Evolutionary conservation across 2,329 filamentous ascomycete genomes (phyloP).

Genomic region (Zopfia rhizophila): DNA sequence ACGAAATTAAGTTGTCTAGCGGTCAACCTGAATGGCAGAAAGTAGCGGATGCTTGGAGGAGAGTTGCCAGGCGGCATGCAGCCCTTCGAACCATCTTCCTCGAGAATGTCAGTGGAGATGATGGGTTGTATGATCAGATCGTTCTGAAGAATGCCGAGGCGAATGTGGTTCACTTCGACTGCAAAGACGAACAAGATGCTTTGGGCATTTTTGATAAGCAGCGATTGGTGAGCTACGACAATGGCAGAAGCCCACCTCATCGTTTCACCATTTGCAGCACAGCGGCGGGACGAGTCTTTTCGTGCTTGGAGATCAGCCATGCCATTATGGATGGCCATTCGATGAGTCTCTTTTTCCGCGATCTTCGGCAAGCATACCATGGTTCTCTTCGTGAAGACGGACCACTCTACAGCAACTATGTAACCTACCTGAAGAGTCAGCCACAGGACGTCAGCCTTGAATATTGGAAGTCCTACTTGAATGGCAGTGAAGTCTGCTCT

Average conservation of each 20-base stretch:
- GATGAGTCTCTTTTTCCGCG: conserved; percentile 40
- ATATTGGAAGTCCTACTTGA: conserved; percentile 45
- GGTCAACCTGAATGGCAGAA: conserved; percentile 22
- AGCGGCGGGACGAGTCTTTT: conserved; percentile 30
- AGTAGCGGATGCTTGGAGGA: conserved; percentile 39
- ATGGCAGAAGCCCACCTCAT: conserved; percentile 39
- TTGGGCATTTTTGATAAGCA: conserved; percentile 32
- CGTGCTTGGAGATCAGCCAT: conserved; percentile 47
- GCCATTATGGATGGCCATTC: conserved; percentile 50
- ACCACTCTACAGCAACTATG: conserved; percentile 46
- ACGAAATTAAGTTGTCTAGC: conserved; percentile 34
- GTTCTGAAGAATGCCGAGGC: conserved; percentile 39
- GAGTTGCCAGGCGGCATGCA: conserved; percentile 41
- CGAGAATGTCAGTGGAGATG: conserved; percentile 41
- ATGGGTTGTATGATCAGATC: conserved; percentile 44
- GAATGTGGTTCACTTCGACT: conserved; percentile 37
- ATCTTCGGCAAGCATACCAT: conserved; percentile 41
- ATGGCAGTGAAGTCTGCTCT: conserved; percentile 42
- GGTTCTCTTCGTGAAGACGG: conserved; percentile 32
- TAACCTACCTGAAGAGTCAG: conserved; percentile 39
- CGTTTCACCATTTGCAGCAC: conserved; percentile 45
- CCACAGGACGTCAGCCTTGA: conserved; percentile 37
- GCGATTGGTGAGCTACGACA: conserved; percentile 35
- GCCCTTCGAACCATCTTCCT: conserved; percentile 45
- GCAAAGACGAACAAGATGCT: conserved; percentile 32